These are phyloP conservation scores for Pseudopithomyces chartarum DNA, from an alignment of 2,329 filamentous ascomycete species.

Conservation along the genomic window DNA sequence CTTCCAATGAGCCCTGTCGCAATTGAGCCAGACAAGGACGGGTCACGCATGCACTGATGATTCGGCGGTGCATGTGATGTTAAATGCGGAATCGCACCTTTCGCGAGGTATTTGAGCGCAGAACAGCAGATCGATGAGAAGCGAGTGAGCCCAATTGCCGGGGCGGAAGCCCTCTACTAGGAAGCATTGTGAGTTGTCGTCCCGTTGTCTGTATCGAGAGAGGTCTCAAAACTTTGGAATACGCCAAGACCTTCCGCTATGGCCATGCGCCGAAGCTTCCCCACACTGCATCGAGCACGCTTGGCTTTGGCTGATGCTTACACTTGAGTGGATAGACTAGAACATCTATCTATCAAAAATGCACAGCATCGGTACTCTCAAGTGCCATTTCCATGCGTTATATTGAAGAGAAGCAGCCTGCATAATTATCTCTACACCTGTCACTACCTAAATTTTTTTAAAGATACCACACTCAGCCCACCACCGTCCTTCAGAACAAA, in stretches of 20 bases:
- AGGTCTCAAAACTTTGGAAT: conserved; percentile 22
- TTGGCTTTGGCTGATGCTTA: neutral
- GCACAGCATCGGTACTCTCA: neutral
- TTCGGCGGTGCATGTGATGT: conserved; percentile 3
- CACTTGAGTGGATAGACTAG: too few relatives aligned
- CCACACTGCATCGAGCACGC: neutral
- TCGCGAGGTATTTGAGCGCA: conserved; percentile 32
- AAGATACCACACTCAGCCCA: neutral
- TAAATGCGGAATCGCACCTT: conserved; percentile 34
- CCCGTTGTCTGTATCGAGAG: conserved; percentile 18
- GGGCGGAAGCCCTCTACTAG: conserved; percentile 53
- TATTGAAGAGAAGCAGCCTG: neutral
- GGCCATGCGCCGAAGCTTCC: conserved; percentile 9
- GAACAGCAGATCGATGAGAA: conserved; percentile 26
- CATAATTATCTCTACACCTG: neutral
- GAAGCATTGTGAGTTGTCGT: conserved; percentile 51
- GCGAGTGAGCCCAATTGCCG: conserved; percentile 31
- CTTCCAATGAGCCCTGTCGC: neutral
- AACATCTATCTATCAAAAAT: too few relatives aligned
- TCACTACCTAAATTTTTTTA: neutral
- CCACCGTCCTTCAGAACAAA: neutral
- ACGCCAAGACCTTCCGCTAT: conserved; percentile 23
- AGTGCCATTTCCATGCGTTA: too few relatives aligned
- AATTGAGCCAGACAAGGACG: neutral
- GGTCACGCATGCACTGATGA: conserved; percentile 5